Base-by-base conservation (phyloP, 495 filamentous ascomycete genomes). In the Rhypophila decipiens region DNA sequence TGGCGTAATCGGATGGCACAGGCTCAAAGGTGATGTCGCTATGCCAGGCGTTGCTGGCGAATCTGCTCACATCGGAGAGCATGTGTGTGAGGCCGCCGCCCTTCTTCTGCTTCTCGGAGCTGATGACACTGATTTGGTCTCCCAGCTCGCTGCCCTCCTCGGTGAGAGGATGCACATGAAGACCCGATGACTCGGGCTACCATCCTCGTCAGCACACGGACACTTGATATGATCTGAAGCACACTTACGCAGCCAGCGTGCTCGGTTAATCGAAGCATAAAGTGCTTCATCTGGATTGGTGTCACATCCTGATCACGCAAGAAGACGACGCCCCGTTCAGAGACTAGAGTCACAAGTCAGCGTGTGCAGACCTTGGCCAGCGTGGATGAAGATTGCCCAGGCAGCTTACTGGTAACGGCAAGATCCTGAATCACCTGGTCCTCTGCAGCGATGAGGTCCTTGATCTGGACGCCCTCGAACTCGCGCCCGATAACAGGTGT, bases 401-500 rank as follows among this genome's bases (percentile, higher is more conserved):
- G 4, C 29, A 8, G 37, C 51, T 35, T 24, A 49, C 51, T 44
- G 4, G 47, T 58, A 13, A 52, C 24, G 37, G 55, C 55, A 19
- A 58, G 41, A 33, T 58, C 55, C 13, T 37, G 24, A 38, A 52
- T 42, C 12, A 46, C 22, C 7, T 46, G 24, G n/a, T 55, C 51
- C 13, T 36, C 40, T 33, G 43, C 55, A 4, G 35, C 47, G 39
- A 58, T 44, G 35, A 90, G 72, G 38, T 76, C 74, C 9, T 76
- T 70, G n/a, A 90, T 75, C 49, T 86, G 74, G 10, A 88, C 65
- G 3, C 83, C 84, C 35, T 75, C 68, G 43, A 88, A 66, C 51
- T 89, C 85, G 0, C 84, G 87, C 33, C 86, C 84, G 48, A 87
- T 80, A 39, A 83, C 80, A n/a, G 83, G 83, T 5, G 75, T 85